A percentile compares a stretch with the other conserved stretches of the same genome.
Conservation (phyloP, 208 protist genomes). For the Crithidia fasciculata region DNA sequence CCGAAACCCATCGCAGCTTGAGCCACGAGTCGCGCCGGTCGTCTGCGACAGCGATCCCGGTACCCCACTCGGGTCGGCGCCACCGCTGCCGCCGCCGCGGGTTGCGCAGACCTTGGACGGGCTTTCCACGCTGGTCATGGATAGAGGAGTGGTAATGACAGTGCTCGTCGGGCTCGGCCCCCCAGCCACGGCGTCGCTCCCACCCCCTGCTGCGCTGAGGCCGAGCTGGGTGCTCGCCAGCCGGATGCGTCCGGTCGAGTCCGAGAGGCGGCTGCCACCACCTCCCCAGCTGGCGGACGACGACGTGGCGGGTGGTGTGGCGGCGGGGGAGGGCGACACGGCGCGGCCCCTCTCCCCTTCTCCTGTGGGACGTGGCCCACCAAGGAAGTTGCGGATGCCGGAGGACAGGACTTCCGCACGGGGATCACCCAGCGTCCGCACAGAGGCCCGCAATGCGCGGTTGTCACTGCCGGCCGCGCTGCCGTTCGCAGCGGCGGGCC, state of each 20-base stretch:
- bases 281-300: background rate
- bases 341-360: background rate
- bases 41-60: background rate
- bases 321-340: background rate
- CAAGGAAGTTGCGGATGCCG: slow-evolving; percentile 6
- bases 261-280: background rate
- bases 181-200: background rate
- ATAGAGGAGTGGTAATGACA: background rate
- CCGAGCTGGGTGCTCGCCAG: slow-evolving; percentile 7
- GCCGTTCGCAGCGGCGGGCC: background rate
- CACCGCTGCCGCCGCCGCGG: background rate
- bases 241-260: background rate
- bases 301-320: background rate
- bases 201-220: background rate
- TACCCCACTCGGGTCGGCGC: background rate
- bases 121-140: background rate
- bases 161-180: background rate
- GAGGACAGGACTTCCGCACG: slow-evolving; percentile 8
- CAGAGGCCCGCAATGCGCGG: background rate
- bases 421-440: slow-evolving; percentile 2
- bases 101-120: background rate
- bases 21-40: background rate
- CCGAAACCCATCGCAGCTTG: background rate
- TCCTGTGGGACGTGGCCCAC: too few species aligned
- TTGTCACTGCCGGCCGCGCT: background rate